Percentiles rank a stretch among this genome's conserved stretches.
These are phyloP conservation scores for Thelonectria rubi DNA, from an alignment of 2,329 filamentous ascomycete genomes.

Conservation along the genomic window DNA sequence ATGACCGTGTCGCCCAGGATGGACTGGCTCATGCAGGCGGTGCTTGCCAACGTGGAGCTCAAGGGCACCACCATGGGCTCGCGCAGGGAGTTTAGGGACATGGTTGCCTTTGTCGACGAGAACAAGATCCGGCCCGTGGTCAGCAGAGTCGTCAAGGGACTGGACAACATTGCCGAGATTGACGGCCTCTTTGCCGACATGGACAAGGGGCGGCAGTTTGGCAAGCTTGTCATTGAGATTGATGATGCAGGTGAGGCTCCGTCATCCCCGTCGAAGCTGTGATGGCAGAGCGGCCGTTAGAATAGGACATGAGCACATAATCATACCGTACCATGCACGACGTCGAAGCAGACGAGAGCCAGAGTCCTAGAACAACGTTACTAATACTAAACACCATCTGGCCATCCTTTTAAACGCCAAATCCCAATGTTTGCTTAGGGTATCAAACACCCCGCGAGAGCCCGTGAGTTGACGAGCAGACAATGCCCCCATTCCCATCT, in stretches of 20 bases:
- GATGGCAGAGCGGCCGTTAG: slow-evolving; percentile 20
- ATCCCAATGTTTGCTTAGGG: slow-evolving; percentile 33
- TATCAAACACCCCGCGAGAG: slow-evolving; percentile 44
- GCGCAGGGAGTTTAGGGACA: slow-evolving; percentile 86
- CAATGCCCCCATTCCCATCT: slow-evolving; percentile 36
- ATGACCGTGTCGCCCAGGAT: slow-evolving; percentile 91
- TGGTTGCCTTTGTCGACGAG: slow-evolving; percentile 82
- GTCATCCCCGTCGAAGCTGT: slow-evolving; percentile 53
- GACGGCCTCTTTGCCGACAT: slow-evolving; percentile 88
- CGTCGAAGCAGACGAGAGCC: not conserved
- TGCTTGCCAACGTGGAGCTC: slow-evolving; percentile 88
- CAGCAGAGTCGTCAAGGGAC: slow-evolving; percentile 75
- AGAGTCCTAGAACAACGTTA: not conserved
- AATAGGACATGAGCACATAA: not conserved
- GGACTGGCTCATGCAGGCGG: slow-evolving; percentile 84
- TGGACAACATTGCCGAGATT: slow-evolving; percentile 81
- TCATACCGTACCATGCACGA: too few relatives aligned
- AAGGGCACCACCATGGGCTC: slow-evolving; percentile 92
- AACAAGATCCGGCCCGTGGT: slow-evolving; percentile 81
- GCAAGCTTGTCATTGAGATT: slow-evolving; percentile 87
- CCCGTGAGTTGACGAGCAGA: slow-evolving; percentile 24
- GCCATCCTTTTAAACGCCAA: slow-evolving; percentile 37
- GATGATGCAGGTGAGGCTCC: slow-evolving; percentile 46
- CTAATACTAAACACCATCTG: slow-evolving; percentile 9
- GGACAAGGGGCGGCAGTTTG: slow-evolving; percentile 86